A percentile compares a stretch with the other conserved stretches of the same genome.
Evolutionary conservation across 108 stramenopile species (phyloP).

Genomic region (Hondaea fermentalgiana): DNA sequence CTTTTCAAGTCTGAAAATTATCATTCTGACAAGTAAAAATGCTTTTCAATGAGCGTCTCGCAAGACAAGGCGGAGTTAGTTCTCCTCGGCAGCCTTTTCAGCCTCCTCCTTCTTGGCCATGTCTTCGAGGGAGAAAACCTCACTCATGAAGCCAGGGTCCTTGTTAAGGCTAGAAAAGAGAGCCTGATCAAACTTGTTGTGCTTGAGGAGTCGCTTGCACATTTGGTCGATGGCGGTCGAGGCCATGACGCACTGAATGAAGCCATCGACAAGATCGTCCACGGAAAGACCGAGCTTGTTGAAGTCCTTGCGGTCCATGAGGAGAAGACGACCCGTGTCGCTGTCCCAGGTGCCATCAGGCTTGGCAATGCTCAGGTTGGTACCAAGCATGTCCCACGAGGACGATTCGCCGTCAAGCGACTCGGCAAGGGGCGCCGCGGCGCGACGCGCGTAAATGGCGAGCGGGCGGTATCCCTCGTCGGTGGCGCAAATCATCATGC

Average conservation of each 20-base stretch:
- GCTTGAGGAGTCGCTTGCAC: conserved; percentile 12
- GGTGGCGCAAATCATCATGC: conserved; percentile 22
- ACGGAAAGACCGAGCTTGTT: conserved; percentile 23
- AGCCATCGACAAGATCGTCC: conserved; percentile 28
- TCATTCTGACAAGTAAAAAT: too few relatives aligned
- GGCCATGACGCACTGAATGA: conserved; percentile 23
- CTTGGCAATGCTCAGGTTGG: conserved; percentile 24
- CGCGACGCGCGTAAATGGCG: conserved; percentile 27
- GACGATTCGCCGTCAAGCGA: neutral
- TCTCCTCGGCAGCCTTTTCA: neutral
- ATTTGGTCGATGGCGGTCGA: conserved; percentile 24
- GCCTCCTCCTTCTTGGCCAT: neutral
- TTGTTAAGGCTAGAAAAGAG: conserved; percentile 22
- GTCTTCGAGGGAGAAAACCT: neutral
- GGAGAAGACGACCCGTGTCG: conserved; percentile 25
- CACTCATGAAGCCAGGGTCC: conserved; percentile 10
- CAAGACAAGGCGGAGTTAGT: neutral
- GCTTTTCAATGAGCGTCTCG: too few relatives aligned
- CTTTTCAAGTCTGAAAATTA: too few relatives aligned
- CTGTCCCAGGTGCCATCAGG: conserved; percentile 14
- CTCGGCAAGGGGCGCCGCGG: neutral
- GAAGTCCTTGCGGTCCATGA: conserved; percentile 34
- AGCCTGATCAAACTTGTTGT: neutral
- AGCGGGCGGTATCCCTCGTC: conserved; percentile 15
- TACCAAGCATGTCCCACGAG: conserved; percentile 27